These are phyloP conservation scores for Tubosaeta sp. DNA, from an alignment of 768 basidiomycete species.

Conservation along the genomic window DNA sequence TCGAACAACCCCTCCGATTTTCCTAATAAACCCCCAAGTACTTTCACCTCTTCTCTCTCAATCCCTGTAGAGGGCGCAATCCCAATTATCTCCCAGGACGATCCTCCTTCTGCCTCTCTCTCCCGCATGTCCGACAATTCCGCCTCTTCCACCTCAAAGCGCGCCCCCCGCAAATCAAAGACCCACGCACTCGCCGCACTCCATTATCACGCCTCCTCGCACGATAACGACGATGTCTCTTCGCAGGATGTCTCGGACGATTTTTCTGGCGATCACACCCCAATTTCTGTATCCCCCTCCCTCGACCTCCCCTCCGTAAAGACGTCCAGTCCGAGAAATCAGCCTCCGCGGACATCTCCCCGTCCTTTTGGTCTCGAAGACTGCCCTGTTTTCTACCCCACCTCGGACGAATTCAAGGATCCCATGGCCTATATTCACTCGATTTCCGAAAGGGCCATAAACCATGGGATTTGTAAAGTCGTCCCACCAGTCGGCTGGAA, in stretches of 20 bases:
- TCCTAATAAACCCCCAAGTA: constrained; percentile 45
- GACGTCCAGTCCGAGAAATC: constrained; percentile 51
- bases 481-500: constrained; percentile 91
- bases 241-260: constrained; percentile 42
- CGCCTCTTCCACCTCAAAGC: constrained; percentile 45
- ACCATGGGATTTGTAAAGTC: constrained; percentile 93
- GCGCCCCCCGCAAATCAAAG: constrained; percentile 88
- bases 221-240: constrained; percentile 45
- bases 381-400: constrained; percentile 87
- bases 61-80: constrained; percentile 74
- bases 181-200: constrained; percentile 80
- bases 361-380: constrained; percentile 86
- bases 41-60: constrained; percentile 62
- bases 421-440: constrained; percentile 90
- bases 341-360: constrained; percentile 34
- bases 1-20: constrained; percentile 45
- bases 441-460: constrained; percentile 64
- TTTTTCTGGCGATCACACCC: constrained; percentile 45
- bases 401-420: constrained; percentile 87
- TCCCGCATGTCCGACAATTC: constrained; percentile 33
- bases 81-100: constrained; percentile 53
- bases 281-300: constrained; percentile 57
- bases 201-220: constrained; percentile 58
- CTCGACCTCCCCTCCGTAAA: constrained; percentile 73
- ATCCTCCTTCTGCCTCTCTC: constrained; percentile 32